phyloP scores from a whole-genome alignment of 345 rosid species.

The Gossypium mustelinum region DNA sequence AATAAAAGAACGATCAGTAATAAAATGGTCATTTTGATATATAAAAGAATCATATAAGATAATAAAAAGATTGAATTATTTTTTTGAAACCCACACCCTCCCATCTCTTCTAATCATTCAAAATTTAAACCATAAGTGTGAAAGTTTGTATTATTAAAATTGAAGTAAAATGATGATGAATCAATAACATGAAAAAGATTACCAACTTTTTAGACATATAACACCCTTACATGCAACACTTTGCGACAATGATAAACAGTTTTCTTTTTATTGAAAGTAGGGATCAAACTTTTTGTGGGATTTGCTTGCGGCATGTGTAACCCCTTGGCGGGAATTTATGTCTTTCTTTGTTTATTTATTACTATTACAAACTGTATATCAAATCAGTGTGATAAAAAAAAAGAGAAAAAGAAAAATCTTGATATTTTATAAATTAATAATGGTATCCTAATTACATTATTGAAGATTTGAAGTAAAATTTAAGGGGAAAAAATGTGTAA shows the following conservation, averaged over 20 bases:
- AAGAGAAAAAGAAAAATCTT: too few relatives aligned
- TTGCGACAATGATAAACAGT: background rate
- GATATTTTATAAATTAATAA: too few relatives aligned
- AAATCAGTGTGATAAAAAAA: too few relatives aligned
- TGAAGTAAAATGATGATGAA: conserved; percentile 40
- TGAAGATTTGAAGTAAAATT: too few relatives aligned
- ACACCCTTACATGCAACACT: conserved; percentile 21
- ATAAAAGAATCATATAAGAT: too few relatives aligned
- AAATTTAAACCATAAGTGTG: conserved; percentile 28
- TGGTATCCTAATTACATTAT: too few relatives aligned
- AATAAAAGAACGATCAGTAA: too few relatives aligned
- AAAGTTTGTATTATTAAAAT: conserved; percentile 31
- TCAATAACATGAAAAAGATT: conserved; percentile 37
- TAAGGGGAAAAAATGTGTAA: background rate
- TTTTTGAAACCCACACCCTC: background rate
- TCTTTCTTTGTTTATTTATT: background rate
- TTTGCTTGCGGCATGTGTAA: background rate
- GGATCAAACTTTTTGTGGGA: background rate
- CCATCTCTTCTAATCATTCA: conserved; percentile 16
- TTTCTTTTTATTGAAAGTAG: background rate
- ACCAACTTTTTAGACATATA: conserved; percentile 29
- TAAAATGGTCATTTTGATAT: too few relatives aligned
- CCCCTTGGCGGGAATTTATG: conserved; percentile 28
- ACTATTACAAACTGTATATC: too few relatives aligned
- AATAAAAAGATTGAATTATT: too few relatives aligned